Conservation (phyloP, 2,329 filamentous ascomycete genomes). For the Basipetospora chlamydospora region DNA sequence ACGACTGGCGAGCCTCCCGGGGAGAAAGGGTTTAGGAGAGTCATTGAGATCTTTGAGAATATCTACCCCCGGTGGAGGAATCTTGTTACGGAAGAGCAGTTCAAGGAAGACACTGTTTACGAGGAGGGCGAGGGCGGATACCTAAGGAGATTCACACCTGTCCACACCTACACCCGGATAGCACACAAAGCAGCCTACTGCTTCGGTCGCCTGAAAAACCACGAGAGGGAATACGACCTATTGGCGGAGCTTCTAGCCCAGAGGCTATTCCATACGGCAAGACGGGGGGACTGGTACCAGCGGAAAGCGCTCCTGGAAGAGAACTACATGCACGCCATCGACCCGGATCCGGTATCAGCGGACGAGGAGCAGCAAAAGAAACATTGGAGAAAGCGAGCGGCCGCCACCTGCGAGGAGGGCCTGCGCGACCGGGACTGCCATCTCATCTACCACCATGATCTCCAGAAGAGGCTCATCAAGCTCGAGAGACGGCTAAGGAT, state of each 20-base stretch:
- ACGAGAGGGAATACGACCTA: conserved; percentile 61
- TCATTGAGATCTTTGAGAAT: conserved; percentile 58
- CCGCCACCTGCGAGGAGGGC: conserved; percentile 70
- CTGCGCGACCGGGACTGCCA: conserved; percentile 83
- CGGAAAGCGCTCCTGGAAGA: conserved; percentile 89
- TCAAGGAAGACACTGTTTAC: conserved; percentile 64
- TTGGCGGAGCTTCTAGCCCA: conserved; percentile 65
- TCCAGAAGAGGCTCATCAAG: conserved; percentile 87
- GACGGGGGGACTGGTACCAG: conserved; percentile 88
- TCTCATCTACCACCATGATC: conserved; percentile 81
- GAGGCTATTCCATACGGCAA: conserved; percentile 68
- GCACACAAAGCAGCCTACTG: conserved; percentile 75
- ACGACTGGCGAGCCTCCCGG: conserved; percentile 63
- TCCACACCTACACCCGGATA: conserved; percentile 86
- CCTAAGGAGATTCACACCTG: conserved; percentile 75
- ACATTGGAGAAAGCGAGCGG: conserved; percentile 65
- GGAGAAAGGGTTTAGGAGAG: conserved; percentile 47
- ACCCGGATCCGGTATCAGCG: conserved; percentile 22
- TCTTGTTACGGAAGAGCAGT: conserved; percentile 58
- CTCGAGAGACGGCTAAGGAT: conserved; percentile 75
- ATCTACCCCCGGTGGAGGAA: conserved; percentile 70
- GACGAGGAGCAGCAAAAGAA: conserved; percentile 49
- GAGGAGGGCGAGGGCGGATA: conserved; percentile 79
- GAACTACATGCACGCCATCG: conserved; percentile 69
- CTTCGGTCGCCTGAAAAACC: conserved; percentile 67